Base-by-base conservation (phyloP, 2,329 filamentous ascomycete genomes). In the Zasmidium angulare region DNA sequence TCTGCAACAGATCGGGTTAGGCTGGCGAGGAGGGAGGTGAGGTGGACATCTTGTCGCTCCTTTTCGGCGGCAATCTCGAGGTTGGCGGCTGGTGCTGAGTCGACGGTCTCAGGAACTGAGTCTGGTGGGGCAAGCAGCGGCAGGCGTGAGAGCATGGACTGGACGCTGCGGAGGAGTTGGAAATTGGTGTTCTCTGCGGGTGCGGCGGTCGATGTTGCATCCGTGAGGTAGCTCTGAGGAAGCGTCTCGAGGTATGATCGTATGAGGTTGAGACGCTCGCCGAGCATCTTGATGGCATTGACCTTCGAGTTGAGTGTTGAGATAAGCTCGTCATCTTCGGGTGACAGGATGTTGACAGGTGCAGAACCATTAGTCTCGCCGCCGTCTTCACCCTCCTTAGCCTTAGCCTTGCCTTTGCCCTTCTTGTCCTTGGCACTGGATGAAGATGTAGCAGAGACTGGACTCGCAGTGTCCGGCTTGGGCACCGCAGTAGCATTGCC, bases 241-340 rank as follows among this genome's bases (percentile, higher is more conserved):
- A 95, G 82, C 14, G 83, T 84, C 63, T 88, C 81, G 50, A 99
- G 85, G 72, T 97, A 98, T 73, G 82, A 58, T 63, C 85, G 75
- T 70, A 86, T 72, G 71, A 86, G 77, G 66, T 80, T 69, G 64
- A 84, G 71, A 74, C 82, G 72, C 73, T 82, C 63, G 74, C 93
- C 88, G 24, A 99, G 85, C 87, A 96, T 97, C 77, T 92, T 93
- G 71, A 97, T 89, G 23, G 95, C 93, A 75, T 97, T 98, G 63
- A 89, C 85, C 70, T 96, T 96, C 61, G 92, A 89, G 24, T 88
- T 95, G 21, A 99, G 85, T 17, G 80, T 84, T 22, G 86, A 81
- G 55, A 89, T 81, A 48, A 87, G 74, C 69, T 89, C 86, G 75
- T 89, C 85, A 60, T 88, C 86, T 64, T 88, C 85, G 0, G 83